Evolutionary conservation across 2,329 filamentous ascomycete genomes (phyloP), one percentile per base, ranked within the genome.

Genomic region (Arachnomyces sp.): DNA sequence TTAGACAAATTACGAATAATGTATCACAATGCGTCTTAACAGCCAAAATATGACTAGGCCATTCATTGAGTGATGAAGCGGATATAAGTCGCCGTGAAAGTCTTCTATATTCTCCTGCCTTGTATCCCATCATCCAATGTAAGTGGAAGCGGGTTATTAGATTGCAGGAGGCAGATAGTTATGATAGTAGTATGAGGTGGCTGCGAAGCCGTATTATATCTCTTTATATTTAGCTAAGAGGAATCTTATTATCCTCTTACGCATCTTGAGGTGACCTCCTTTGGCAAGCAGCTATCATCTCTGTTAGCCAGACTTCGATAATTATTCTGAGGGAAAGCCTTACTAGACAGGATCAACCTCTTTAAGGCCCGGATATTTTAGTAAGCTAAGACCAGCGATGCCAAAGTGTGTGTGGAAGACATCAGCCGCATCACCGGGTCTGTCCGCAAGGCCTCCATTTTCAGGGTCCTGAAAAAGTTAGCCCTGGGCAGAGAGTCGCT

Each of bases 341-440:
- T 68, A 85, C 80, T 96, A 98, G 33, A 86, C 78, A 25, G 92
- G 86, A 61, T 98, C 86, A 38, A 98, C 82, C 44, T 83, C 79
- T 52, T 83, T 75, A 32, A 95, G 65, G 1, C 81, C 86, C 5
- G 84, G 78, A 55, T 84, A 86, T 8, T 80, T 80, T 18, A 96
- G 67, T 41, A 98, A 73, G 59, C 88, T 94, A 50, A 98, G 67
- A 2, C 92, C 92, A 14, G 89, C 85, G 48, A 95, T 67, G 16
- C 86, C 88, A 61, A 98, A 98, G 39, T 81, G 70, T 0, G 92
- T 96, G 59, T 98, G 92, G 70, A 93, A 98, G 28, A 98, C 89
- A 68, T 98, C 92, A 15, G 95, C 90, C 82, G 90, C 88, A 56
- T 98, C 82, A 17, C 86, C 89, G 7, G 92, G 90, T 45, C 89